Evolutionary conservation across 768 basidiomycete genomes (phyloP).

Genomic region (Panaeolus papilionaceus): DNA sequence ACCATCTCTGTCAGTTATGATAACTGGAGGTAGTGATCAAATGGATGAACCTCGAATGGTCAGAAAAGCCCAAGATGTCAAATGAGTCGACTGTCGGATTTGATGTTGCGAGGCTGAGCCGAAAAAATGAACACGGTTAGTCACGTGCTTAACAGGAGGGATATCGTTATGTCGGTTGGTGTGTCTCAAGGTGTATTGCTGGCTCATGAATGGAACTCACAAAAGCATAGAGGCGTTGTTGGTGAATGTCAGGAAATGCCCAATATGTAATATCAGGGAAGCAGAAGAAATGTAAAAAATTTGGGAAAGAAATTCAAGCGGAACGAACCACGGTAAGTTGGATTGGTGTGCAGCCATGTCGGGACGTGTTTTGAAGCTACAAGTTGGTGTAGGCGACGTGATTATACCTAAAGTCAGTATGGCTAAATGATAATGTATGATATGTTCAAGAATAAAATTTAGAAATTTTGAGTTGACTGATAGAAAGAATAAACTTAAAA

Average conservation of each 20-base stretch:
- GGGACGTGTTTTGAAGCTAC: conserved; percentile 2
- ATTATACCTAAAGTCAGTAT: background rate
- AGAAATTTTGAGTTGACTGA: background rate
- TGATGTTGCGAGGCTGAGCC: conserved; percentile 4
- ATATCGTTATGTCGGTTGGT: conserved; percentile 13
- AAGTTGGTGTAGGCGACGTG: background rate
- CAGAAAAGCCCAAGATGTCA: background rate
- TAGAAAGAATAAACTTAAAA: background rate
- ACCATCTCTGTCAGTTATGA: background rate
- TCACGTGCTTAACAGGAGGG: conserved; percentile 6
- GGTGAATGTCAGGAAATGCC: background rate
- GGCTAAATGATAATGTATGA: background rate
- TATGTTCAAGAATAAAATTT: background rate
- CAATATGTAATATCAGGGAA: background rate
- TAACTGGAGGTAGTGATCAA: background rate
- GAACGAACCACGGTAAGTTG: background rate
- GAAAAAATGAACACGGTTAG: conserved; percentile 2
- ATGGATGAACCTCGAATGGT: background rate
- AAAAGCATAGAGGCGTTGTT: background rate
- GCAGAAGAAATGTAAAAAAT: background rate
- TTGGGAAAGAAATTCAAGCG: conserved; percentile 2
- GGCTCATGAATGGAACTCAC: conserved; percentile 5
- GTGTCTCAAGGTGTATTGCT: conserved; percentile 12
- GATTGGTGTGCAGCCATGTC: conserved; percentile 11
- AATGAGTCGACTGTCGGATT: background rate